A percentile compares a stretch with the other conserved stretches of the same genome.
These are phyloP conservation scores for Lachnellula hyalina DNA, from an alignment of 2,329 filamentous ascomycete species.

Conservation along the genomic window DNA sequence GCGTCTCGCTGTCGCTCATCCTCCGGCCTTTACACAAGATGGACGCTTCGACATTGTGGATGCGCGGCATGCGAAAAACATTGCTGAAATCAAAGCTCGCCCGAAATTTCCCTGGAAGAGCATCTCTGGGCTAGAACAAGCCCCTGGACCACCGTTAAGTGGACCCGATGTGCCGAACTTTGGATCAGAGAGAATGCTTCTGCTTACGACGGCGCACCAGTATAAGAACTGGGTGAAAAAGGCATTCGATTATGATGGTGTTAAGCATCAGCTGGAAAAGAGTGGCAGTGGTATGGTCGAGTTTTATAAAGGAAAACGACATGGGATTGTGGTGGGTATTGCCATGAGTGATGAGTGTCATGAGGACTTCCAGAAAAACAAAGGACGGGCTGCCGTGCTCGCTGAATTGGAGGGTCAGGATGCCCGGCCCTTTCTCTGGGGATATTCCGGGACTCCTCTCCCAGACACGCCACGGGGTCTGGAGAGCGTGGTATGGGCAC, in stretches of 20 bases:
- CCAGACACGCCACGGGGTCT: constrained; percentile 9
- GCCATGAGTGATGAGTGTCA: constrained; percentile 22
- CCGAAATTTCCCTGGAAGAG: neutral
- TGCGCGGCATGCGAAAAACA: neutral
- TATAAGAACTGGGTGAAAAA: constrained; percentile 10
- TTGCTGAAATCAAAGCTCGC: neutral
- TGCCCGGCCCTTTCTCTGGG: constrained; percentile 17
- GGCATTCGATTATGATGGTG: constrained; percentile 1
- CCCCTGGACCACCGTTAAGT: neutral
- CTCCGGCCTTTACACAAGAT: neutral
- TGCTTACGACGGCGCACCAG: constrained; percentile 11
- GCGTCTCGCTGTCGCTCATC: constrained; percentile 13
- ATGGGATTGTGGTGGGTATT: constrained; percentile 19
- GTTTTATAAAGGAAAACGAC: neutral
- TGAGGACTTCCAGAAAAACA: constrained; percentile 12
- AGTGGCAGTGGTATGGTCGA: neutral
- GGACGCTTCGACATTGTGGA: neutral
- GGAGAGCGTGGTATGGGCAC: constrained; percentile 14
- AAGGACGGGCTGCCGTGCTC: constrained; percentile 9
- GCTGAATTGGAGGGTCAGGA: constrained; percentile 3
- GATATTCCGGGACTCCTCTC: constrained; percentile 20
- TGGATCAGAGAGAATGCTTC: constrained; percentile 14
- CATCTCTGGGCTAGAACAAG: neutral
- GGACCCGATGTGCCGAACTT: neutral
- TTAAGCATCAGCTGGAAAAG: neutral